Percentiles rank a stretch among this genome's conserved stretches.
Evolutionary conservation across 129 eudicot genomes (phyloP).

Genomic region (Pittosporum tobira): DNA sequence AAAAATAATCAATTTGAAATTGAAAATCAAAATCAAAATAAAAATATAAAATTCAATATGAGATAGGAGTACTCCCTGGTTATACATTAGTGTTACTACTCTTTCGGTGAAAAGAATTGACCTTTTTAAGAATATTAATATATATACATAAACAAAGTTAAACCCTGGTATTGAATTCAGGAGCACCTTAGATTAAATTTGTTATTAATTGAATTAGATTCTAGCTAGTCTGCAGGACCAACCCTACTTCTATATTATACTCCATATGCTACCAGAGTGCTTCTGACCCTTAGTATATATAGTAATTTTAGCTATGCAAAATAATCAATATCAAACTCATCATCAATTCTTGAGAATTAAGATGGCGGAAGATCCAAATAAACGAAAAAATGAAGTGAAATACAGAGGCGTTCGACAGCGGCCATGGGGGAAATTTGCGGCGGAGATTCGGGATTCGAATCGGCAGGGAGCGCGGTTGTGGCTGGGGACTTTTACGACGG

Average conservation of each 20-base stretch:
- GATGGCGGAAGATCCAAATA: not conserved
- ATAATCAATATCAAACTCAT: not conserved
- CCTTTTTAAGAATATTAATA: too few species aligned
- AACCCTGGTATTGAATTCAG: too few species aligned
- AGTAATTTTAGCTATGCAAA: not conserved
- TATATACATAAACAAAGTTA: too few species aligned
- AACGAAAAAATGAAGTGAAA: not conserved
- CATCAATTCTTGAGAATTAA: not conserved
- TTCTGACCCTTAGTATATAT: conserved; percentile 6
- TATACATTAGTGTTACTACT: too few species aligned
- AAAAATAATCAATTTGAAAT: too few species aligned
- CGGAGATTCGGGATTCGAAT: conserved; percentile 18
- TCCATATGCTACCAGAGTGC: not conserved
- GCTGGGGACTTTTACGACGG: conserved; percentile 22
- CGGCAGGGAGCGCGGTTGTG: conserved; percentile 14
- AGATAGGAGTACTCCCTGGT: too few species aligned
- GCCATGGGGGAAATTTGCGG: conserved; percentile 25
- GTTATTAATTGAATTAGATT: too few species aligned
- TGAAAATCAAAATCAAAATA: too few species aligned
- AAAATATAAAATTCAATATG: too few species aligned
- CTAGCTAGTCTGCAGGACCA: not conserved
- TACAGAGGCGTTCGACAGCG: conserved; percentile 18
- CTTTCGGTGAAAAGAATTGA: too few species aligned
- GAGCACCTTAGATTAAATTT: too few species aligned
- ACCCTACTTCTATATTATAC: not conserved